phyloP scores from a whole-genome alignment of 2,329 filamentous ascomycete genomes.

The Fusarium pseudoanthophilum region DNA sequence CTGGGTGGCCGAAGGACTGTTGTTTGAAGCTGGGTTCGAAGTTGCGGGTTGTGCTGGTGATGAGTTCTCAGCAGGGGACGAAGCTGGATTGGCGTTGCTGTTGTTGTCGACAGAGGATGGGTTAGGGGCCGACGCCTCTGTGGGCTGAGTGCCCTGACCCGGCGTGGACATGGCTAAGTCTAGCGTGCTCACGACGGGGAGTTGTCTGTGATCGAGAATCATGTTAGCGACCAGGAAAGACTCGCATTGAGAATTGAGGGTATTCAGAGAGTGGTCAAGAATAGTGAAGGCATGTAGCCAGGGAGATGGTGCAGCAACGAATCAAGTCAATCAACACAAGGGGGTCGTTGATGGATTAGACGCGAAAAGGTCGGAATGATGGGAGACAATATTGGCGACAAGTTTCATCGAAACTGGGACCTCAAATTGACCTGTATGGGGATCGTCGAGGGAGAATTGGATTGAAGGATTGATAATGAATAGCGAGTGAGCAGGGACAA shows the following conservation, averaged over 20 bases:
- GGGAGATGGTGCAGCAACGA: slow-evolving; percentile 12
- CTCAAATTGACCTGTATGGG: slow-evolving; percentile 14
- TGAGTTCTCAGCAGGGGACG: slow-evolving; percentile 8
- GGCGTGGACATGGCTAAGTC: slow-evolving; percentile 50
- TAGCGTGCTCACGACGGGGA: slow-evolving; percentile 33
- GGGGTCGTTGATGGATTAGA: slow-evolving; percentile 15
- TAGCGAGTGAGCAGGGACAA: slow-evolving; percentile 11
- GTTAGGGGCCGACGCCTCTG: slow-evolving; percentile 33
- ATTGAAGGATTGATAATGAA: slow-evolving; percentile 15
- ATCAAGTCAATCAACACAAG: slow-evolving; percentile 20
- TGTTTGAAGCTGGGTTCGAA: slow-evolving; percentile 13
- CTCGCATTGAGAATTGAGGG: slow-evolving; percentile 10
- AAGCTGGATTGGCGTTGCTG: slow-evolving; percentile 21
- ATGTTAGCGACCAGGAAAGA: slow-evolving; percentile 48
- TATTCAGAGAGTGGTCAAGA: slow-evolving; percentile 6
- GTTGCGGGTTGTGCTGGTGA: slow-evolving; percentile 17
- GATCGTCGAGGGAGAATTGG: slow-evolving; percentile 8
- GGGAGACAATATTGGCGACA: slow-evolving; percentile 23
- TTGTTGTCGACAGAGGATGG: slow-evolving; percentile 20
- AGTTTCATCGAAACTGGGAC: slow-evolving; percentile 2
- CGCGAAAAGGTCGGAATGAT: slow-evolving; percentile 29
- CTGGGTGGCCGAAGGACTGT: slow-evolving; percentile 16
- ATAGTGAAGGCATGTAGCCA: slow-evolving; percentile 7
- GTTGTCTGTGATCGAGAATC: slow-evolving; percentile 46
- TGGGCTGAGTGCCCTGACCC: slow-evolving; percentile 35